Evolutionary conservation across 2,329 filamentous ascomycete species (phyloP), one percentile per base, ranked within the genome.

Genomic region (Emmonsia crescens): DNA sequence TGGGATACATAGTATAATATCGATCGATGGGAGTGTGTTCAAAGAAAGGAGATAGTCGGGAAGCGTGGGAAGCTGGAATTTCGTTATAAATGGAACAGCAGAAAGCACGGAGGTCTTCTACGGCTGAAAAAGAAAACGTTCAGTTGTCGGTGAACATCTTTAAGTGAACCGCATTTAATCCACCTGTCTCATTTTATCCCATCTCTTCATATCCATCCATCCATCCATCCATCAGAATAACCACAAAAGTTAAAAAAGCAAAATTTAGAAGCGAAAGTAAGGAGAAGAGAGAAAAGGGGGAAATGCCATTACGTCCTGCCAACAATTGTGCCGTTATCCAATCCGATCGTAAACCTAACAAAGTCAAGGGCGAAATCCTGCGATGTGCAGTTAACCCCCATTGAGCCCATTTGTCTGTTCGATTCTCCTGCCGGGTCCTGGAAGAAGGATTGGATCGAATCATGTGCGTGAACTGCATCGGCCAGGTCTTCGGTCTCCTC

Each of bases 281-380:
- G 55, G 2, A 31, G 40, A 24, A 5, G 33, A n/a, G 21, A n/a
- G 31, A 36, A 61, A 51, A 51, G 52, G 6, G 16, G 40, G 10
- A 14, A 44, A 52, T 27, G 10, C 21, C 8, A 31, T 49, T 9
- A 57, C 31, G 21, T 42, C 36, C 64, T 61, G 24, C 67, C 68
- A 24, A 69, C 60, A 10, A 64, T 60, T 24, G 63, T 63, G 5
- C 66, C 67, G 60, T 70, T 63, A 16, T 60, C 64, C 33, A 64
- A 63, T 5, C 48, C 61, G 42, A 71, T 69, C 40, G 62, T 64
- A 55, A 69, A 66, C 3, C 61, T 64, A 49, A 63, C 59, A 54
- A 71, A 70, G 55, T 70, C 60, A 8, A 68, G 63, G 2, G 63
- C 57, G 27, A 71, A 64, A 2, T 63, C 62, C 10, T 68, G 57